Evolutionary conservation across 1,284 basidiomycete species (phyloP).

Genomic region (Fistulina hepatica): DNA sequence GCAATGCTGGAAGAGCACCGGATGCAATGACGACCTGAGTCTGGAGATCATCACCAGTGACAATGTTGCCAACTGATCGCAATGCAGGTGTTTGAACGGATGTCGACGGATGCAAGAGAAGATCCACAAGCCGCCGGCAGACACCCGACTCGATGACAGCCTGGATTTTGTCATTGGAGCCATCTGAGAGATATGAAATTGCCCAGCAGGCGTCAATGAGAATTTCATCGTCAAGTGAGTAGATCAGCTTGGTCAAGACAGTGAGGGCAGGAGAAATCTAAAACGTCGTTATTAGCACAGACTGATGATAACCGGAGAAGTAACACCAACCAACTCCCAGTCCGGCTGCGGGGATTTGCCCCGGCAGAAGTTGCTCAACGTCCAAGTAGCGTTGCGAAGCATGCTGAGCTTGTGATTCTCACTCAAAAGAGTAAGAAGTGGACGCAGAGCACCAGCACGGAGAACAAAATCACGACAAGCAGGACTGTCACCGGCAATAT

Average conservation of each 20-base stretch:
- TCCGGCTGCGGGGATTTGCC: conserved; percentile 94
- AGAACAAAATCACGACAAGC: conserved; percentile 88
- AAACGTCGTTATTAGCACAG: conserved; percentile 11
- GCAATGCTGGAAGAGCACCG: conserved; percentile 87
- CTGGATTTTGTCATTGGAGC: conserved; percentile 99
- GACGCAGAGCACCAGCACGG: conserved; percentile 65
- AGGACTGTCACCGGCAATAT: conserved; percentile 94
- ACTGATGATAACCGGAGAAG: conserved; percentile 5
- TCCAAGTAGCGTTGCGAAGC: conserved; percentile 97
- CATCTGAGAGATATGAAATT: conserved; percentile 98
- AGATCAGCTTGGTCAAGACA: conserved; percentile 96
- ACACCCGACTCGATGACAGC: conserved; percentile 99
- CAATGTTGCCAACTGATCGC: conserved; percentile 97
- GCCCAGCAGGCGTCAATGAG: conserved; percentile 99
- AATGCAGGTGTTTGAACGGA: conserved; percentile 98
- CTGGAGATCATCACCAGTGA: conserved; percentile 97
- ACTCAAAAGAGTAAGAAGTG: conserved; percentile 61
- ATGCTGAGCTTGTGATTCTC: conserved; percentile 94
- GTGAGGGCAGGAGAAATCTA: conserved; percentile 95
- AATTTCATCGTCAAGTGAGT: conserved; percentile 98
- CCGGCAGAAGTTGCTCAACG: conserved; percentile 94
- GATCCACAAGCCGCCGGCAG: conserved; percentile 92
- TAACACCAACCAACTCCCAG: conserved; percentile 71
- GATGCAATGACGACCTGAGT: conserved; percentile 98
- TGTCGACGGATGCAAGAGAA: conserved; percentile 95